A percentile compares a stretch with the other conserved stretches of the same genome.
phyloP scores from a whole-genome alignment of 202 grass and related monocot genomes.

The Zizania palustris region DNA sequence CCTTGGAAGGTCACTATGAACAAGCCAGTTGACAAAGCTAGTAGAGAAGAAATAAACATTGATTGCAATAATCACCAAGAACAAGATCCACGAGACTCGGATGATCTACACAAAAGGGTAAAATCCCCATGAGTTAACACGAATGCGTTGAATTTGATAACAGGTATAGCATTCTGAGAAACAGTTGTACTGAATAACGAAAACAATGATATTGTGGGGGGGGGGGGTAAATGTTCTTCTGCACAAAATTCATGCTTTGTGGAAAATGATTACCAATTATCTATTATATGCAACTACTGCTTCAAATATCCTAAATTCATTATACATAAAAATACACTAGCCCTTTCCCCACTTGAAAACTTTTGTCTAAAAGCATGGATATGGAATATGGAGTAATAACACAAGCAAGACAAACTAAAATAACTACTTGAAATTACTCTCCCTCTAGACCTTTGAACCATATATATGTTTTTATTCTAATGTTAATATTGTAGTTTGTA shows the following conservation, averaged over 20 bases:
- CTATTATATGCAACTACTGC: neutral
- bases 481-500: neutral
- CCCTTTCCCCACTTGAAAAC: neutral
- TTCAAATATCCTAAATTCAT: neutral
- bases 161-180: neutral
- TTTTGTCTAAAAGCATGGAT: neutral
- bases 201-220: neutral
- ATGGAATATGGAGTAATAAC: neutral
- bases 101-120: constrained; percentile 55
- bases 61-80: constrained; percentile 58
- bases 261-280: neutral
- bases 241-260: neutral
- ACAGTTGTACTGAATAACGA: neutral
- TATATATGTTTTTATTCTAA: neutral
- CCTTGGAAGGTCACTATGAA: constrained; percentile 62
- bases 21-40: constrained; percentile 67
- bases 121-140: neutral
- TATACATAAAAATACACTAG: too few species aligned
- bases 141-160: neutral
- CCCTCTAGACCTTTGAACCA: neutral
- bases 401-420: neutral
- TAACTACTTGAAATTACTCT: neutral
- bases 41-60: constrained; percentile 84
- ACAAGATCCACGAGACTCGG: constrained; percentile 62
- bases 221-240: neutral